A percentile compares a stretch with the other conserved stretches of the same genome.
phyloP scores from a whole-genome alignment of 2,329 filamentous ascomycete genomes.

The Fusarium xyrophilum region DNA sequence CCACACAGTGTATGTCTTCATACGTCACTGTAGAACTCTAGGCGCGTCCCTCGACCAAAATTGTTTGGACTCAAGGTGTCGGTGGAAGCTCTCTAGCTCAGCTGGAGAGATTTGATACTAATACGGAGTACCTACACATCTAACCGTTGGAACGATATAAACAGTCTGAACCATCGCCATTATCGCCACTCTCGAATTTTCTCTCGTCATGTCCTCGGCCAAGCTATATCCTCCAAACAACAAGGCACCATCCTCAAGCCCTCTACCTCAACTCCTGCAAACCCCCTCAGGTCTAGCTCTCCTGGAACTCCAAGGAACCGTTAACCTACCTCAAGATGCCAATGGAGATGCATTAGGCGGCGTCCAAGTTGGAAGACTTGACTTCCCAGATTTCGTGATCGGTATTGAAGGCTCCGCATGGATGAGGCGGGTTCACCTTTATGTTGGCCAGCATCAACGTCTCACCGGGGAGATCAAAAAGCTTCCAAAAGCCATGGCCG shows the following conservation, averaged over 20 bases:
- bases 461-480: constrained; percentile 92
- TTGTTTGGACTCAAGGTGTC: neutral
- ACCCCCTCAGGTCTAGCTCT: constrained; percentile 90
- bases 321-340: constrained; percentile 70
- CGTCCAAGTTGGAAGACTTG: constrained; percentile 69
- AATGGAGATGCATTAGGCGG: constrained; percentile 44
- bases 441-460: constrained; percentile 86
- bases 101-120: neutral
- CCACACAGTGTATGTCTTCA: constrained; percentile 6
- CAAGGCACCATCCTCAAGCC: constrained; percentile 48
- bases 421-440: constrained; percentile 91
- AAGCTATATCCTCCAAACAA: constrained; percentile 52
- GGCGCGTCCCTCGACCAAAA: neutral
- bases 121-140: neutral
- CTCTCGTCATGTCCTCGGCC: constrained; percentile 45
- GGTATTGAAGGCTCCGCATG: constrained; percentile 65
- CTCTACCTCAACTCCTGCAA: constrained; percentile 82
- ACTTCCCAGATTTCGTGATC: constrained; percentile 76
- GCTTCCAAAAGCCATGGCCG: constrained; percentile 76
- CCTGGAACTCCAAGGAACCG: constrained; percentile 88
- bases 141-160: neutral
- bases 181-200: neutral
- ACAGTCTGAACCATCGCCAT: neutral
- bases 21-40: neutral
- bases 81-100: neutral